Conservation (phyloP, 2,329 filamentous ascomycete species). For the Pseudocercospora cruenta region DNA sequence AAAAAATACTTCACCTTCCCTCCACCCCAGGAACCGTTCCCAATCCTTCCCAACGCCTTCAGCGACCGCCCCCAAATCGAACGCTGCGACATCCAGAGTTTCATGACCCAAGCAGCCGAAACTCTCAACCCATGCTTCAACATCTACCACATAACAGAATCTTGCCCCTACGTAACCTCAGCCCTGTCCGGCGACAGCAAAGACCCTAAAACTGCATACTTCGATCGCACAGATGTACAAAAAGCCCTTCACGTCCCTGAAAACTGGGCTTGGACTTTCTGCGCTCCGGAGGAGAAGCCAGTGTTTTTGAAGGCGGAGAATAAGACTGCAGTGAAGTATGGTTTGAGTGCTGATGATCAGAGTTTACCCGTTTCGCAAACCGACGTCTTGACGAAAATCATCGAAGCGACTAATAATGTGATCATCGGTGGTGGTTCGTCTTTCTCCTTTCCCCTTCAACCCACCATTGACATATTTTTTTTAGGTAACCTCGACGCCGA, state of each 20-base stretch:
- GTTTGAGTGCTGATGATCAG: conserved; percentile 32
- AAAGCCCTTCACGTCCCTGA: conserved; percentile 37
- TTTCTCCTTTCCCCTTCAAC: too few species aligned
- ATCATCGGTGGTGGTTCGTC: conserved; percentile 25
- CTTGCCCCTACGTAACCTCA: conserved; percentile 24
- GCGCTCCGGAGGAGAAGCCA: background rate
- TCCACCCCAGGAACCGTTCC: conserved; percentile 32
- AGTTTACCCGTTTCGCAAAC: conserved; percentile 27
- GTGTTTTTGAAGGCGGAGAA: background rate
- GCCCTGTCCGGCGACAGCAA: background rate
- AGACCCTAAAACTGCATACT: conserved; percentile 26
- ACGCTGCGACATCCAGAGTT: conserved; percentile 2
- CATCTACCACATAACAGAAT: conserved; percentile 36
- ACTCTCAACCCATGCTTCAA: conserved; percentile 39
- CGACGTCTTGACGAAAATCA: conserved; percentile 18
- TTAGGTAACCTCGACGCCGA: conserved; percentile 31
- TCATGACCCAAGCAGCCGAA: background rate
- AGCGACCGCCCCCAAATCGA: background rate
- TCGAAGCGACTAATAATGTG: conserved; percentile 36
- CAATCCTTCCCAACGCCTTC: background rate
- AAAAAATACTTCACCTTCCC: conserved; percentile 51
- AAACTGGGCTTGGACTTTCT: conserved; percentile 24
- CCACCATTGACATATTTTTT: too few species aligned
- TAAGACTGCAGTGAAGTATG: background rate
- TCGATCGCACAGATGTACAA: conserved; percentile 39